Base-by-base conservation (phyloP, 164 flowering plant genomes). In the Liriodendron chinense region DNA sequence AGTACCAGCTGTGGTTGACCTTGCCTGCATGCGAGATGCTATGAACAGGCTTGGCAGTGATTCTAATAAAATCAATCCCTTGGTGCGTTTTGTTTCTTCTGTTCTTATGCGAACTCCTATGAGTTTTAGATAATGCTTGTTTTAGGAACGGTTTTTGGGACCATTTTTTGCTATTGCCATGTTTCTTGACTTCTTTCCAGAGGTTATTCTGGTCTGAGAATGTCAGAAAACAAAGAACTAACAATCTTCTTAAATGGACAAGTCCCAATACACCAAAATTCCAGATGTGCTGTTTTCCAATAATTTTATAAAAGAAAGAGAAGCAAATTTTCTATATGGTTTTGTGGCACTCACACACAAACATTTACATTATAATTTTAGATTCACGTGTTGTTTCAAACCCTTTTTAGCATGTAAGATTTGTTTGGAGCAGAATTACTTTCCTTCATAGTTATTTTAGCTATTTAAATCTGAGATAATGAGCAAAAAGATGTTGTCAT, bases 11-110 rank as follows among this genome's bases (percentile, higher is more conserved):
- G 97, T 96, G 65, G 98, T 96, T 76, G 99, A 96, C 78, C 94
- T 96, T 76, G 99, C 99, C 73, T 91, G 94, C 78, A 96, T 96
- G 98, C 85, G 98, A 20, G 99, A 96, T 88, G 99, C 99, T 16
- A 94, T 94, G 90, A 92, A 90, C 81, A 87, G 76, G 8, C 97
- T 96, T 67, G 97, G 97, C 9, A 81, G 96, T 67, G 94, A 94
- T 80, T 86, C 97, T 61, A 86, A 92, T 80, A 94, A 94, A 79
- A 94, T 96, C 65, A 94, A 94, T 71, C 99, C 98, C 8, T 78
- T 96, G 98, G 99, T 96, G 70, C 50, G 78, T 71, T 25, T 64
- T 20, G 25, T 22, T 28, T 47, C 21, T 16, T 69, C 22, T 24
- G 26, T 18, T 47, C 1, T 9, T 56, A n/a, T 67, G 3, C 6